Evolutionary conservation across 2,329 filamentous ascomycete genomes (phyloP), one percentile per base, ranked within the genome.

Genomic region (Sordariomycetes sp.): DNA sequence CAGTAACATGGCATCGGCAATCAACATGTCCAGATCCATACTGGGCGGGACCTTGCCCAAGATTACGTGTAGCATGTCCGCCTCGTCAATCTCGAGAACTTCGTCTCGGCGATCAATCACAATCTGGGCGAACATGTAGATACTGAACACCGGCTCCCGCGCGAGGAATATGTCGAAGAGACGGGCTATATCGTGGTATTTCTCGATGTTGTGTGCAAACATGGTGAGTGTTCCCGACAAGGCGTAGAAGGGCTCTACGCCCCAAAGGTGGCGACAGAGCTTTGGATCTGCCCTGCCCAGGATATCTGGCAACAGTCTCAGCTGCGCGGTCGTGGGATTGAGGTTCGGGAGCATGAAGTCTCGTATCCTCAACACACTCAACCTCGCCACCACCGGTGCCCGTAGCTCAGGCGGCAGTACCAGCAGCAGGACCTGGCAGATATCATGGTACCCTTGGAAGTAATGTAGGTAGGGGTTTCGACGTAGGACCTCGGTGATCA

Each of bases 361-460:
- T 41, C 92, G 79, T 53, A 98, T 95, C 34, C 87, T 82, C 29
- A 96, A 72, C 21, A 88, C 69, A 4, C 88, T 94, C 38, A 98
- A 76, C n/a, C 84, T 82, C 21, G 83, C 72, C 21, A 93, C 75
- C 12, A 81, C 76, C 6, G 67, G 57, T 14, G 71, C 66, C 12
- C 84, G 79, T 35, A 67, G 54, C 16, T 67, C 50, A 8, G 75
- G 62, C 1, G 81, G 80, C 4, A 98, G 69, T 9, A 95, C 88
- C 11, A 98, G 72, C 26, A 96, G 73, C 39, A 98, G 72, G 17
- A 98, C 92, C 61, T 98, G 93, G 47, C 86, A 92, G 50, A 98
- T 96, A 62, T 98, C 92, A 59, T 98, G 92, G 56, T 93, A 98
- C 54, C 92, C 92, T 63, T 98, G 92, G 58, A 98, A 98, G 62